phyloP scores from a whole-genome alignment of 306 rosid genomes.

The Arachis hypogaea region DNA sequence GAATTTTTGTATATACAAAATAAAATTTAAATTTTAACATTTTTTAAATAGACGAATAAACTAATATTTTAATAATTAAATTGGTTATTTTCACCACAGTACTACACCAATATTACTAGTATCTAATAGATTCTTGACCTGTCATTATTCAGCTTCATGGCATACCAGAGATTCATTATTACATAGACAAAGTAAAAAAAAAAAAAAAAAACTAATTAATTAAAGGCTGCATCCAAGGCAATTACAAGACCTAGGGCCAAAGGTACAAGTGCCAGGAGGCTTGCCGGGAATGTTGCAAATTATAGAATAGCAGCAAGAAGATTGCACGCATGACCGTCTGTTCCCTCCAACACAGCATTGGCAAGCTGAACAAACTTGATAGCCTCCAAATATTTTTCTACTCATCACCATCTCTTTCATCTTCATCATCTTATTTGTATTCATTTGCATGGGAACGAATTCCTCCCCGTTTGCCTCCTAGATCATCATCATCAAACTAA shows the following conservation, averaged over 20 bases:
- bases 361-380: conserved; percentile 68
- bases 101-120: no score
- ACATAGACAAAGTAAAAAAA: background rate
- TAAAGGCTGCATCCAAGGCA: conserved; percentile 78
- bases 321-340: conserved; percentile 72
- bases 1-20: no score
- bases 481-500: background rate
- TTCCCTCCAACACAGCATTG: conserved; percentile 82
- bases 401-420: conserved; percentile 44
- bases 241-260: conserved; percentile 91
- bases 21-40: no score
- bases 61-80: no score
- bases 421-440: no score
- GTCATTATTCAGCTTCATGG: conserved; percentile 10
- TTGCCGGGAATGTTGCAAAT: conserved; percentile 86
- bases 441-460: conserved; percentile 31
- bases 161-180: background rate
- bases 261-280: conserved; percentile 91
- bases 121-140: conserved; percentile 30
- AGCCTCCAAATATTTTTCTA: conserved; percentile 68
- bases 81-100: no score
- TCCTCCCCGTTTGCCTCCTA: conserved; percentile 46
- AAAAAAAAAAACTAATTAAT: conserved; percentile 26
- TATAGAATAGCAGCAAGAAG: conserved; percentile 87
- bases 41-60: no score